Evolutionary conservation across 192 early-diverging fungal species (phyloP), one percentile per base, ranked within the genome.

Genomic region (Entomortierella beljakovae): DNA sequence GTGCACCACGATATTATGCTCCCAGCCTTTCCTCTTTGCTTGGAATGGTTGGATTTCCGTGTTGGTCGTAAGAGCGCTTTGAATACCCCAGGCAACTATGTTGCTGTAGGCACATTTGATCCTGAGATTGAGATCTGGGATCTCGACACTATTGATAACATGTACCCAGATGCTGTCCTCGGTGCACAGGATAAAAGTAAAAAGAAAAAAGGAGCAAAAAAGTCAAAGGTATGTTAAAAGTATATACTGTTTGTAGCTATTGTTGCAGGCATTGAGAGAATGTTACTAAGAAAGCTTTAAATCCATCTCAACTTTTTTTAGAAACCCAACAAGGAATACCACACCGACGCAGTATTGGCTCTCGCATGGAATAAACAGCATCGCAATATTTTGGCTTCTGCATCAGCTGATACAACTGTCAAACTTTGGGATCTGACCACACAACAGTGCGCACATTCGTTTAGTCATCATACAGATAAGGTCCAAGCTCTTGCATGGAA

Each of bases 91-190:
- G 96, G 97, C 53, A 97, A 94, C 83, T 99, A 92, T 82, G 92
- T 96, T 35, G 98, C 98, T 2, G 89, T 99, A 51, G 98, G 94
- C 40, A 98, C 97, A 22, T 98, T 99, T 86, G 95, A 98, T 63
- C 97, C 98, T 2, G 92, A 92, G 59, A 97, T 99, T 55, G 98
- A 99, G 79, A 96, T 99, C 70, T 99, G 98, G 98, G 93, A 99
- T 82, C 82, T 99, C 43, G 98, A 99, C 66, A 88, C 85, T 1
- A 75, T 98, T 22, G 98, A 99, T 77, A 86, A 88, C 35, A 90
- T 94, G 86, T 98, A 94, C 74, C 98, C 98, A 6, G 91, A 96
- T 60, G 83, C 92, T 35, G 92, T 99, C 31, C 86, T 99, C 0
- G 98, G 98, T 13, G 87, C 86, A 43, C 67, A 75, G 40, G 80